Evolutionary conservation across 345 rosid genomes (phyloP).

Genomic region (Corchorus olitorius): DNA sequence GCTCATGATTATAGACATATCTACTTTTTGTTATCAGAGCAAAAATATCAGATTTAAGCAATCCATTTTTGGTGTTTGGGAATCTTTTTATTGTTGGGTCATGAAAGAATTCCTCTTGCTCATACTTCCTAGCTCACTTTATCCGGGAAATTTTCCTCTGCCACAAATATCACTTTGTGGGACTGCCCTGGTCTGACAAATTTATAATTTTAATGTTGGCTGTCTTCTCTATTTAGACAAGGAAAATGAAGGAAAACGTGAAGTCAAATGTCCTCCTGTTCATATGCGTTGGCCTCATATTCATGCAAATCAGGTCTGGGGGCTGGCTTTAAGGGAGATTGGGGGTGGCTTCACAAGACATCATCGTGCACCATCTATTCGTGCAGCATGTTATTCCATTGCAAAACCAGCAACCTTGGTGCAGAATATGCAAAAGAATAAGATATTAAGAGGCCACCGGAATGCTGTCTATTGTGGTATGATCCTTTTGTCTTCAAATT

Average conservation of each 20-base stretch:
- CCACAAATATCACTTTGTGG: neutral
- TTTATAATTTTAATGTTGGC: neutral
- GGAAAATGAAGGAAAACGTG: slow-evolving; percentile 39
- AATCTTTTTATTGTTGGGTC: neutral
- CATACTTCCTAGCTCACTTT: slow-evolving; percentile 1
- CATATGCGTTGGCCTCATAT: slow-evolving; percentile 97
- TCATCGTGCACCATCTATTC: slow-evolving; percentile 93
- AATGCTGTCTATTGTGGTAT: slow-evolving; percentile 99
- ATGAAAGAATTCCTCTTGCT: neutral
- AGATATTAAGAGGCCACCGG: slow-evolving; percentile 91
- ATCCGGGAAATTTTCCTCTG: neutral
- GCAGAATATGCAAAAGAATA: slow-evolving; percentile 92
- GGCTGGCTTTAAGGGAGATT: slow-evolving; percentile 85
- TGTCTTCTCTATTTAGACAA: slow-evolving; percentile 48
- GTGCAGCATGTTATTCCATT: slow-evolving; percentile 92
- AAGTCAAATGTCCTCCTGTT: slow-evolving; percentile 51
- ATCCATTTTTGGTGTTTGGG: neutral
- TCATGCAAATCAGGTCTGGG: slow-evolving; percentile 89
- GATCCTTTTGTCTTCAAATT: slow-evolving; percentile 17
- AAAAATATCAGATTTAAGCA: slow-evolving; percentile 7
- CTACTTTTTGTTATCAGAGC: neutral
- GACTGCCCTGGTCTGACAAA: neutral
- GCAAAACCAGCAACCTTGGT: slow-evolving; percentile 95
- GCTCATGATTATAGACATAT: neutral
- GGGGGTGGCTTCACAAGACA: slow-evolving; percentile 98